phyloP scores from a whole-genome alignment of 2,329 filamentous ascomycete genomes.

The Pseudogymnoascus sp. region DNA sequence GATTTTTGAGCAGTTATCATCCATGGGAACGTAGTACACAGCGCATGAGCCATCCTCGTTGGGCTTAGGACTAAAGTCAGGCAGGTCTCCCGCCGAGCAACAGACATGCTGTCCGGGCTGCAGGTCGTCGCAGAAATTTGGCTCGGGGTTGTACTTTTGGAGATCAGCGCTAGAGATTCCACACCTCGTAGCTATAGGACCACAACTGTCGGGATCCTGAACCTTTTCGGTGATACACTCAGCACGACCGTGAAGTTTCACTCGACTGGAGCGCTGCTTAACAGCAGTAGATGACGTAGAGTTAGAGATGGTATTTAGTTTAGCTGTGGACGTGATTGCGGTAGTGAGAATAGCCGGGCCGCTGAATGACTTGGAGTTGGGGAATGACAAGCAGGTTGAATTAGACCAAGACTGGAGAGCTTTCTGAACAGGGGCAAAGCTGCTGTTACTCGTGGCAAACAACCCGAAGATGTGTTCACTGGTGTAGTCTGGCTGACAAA shows the following conservation, averaged over 20 bases:
- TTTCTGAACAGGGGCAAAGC: conserved; percentile 18
- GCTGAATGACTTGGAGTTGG: neutral
- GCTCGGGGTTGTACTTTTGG: no score
- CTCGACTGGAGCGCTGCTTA: no score
- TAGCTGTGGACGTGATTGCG: neutral
- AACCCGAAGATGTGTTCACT: conserved; percentile 30
- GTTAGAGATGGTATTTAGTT: neutral
- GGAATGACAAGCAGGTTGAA: conserved; percentile 1
- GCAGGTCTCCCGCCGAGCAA: conserved; percentile 28
- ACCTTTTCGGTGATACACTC: no score
- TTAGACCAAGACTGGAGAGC: conserved; percentile 11
- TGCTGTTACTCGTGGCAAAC: conserved; percentile 28
- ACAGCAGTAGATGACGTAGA: no score
- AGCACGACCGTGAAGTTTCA: no score
- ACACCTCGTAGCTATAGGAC: no score
- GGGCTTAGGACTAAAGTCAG: conserved; percentile 27
- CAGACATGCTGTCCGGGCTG: no score
- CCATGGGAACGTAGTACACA: conserved; percentile 27
- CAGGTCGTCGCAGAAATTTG: no score
- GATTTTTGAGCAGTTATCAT: conserved; percentile 31
- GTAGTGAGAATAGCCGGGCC: neutral
- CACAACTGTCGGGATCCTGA: no score
- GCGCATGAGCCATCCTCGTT: conserved; percentile 32
- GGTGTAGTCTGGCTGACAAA: conserved; percentile 28
- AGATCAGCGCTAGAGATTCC: no score